Percentiles rank a stretch among this genome's conserved stretches.
phyloP scores from a whole-genome alignment of 768 basidiomycete species.

The Tremella mesenterica region DNA sequence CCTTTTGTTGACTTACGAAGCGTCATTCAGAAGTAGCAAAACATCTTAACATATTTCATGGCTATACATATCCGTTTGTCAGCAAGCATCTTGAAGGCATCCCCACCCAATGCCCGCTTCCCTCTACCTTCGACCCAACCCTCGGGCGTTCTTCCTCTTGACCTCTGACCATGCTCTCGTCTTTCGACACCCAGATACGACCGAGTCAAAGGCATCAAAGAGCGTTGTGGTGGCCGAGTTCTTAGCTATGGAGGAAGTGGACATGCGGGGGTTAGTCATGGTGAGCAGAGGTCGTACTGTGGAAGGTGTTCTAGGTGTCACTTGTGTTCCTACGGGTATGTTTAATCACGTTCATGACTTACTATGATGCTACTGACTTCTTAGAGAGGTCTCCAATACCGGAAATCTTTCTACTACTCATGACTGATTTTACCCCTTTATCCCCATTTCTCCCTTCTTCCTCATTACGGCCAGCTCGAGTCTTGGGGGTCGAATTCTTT shows the following conservation, averaged over 20 bases:
- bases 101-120: conserved; percentile 29
- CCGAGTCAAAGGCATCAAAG: conserved; percentile 21
- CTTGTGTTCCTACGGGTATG: conserved; percentile 44
- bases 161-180: conserved; percentile 36
- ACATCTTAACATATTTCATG: too few relatives aligned
- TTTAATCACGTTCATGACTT: not conserved
- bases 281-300: conserved; percentile 65
- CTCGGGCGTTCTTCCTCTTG: conserved; percentile 36
- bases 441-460: conserved; percentile 54
- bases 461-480: conserved; percentile 55
- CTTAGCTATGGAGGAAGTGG: conserved; percentile 61
- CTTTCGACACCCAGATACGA: conserved; percentile 36
- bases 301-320: conserved; percentile 63
- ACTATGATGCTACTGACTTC: conserved; percentile 2
- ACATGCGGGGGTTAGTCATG: conserved; percentile 57
- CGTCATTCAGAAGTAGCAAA: too few relatives aligned
- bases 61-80: too few relatives aligned
- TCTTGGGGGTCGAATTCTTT: conserved; percentile 83
- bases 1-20: too few relatives aligned
- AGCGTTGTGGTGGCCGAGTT: conserved; percentile 71
- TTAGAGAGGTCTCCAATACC: conserved; percentile 34
- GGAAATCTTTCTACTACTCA: conserved; percentile 67
- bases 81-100: too few relatives aligned
- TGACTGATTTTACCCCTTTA: conserved; percentile 64
- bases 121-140: conserved; percentile 36